These are phyloP conservation scores for Ilyonectria sp. DNA, from an alignment of 2,329 filamentous ascomycete genomes.

Conservation along the genomic window DNA sequence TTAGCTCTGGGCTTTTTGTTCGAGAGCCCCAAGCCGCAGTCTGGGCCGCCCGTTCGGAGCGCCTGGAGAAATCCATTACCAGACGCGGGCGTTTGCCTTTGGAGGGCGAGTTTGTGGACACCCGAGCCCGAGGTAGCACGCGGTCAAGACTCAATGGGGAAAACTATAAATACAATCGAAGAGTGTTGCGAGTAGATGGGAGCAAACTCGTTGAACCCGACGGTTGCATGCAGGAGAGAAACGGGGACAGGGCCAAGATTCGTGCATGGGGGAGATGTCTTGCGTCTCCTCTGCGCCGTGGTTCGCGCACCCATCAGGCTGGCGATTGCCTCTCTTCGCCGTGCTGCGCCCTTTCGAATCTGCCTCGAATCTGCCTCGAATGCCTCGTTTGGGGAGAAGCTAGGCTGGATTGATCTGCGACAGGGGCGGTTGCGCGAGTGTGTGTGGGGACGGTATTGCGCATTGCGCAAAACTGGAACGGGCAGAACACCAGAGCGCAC, in stretches of 20 bases:
- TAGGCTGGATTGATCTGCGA: background rate
- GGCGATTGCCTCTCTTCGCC: background rate
- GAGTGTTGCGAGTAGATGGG: background rate
- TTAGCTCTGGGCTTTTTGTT: background rate
- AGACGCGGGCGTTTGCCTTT: background rate
- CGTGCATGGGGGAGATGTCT: background rate
- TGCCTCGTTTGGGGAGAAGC: background rate
- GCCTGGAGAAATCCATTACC: background rate
- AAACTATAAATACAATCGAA: background rate
- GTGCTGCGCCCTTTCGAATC: background rate
- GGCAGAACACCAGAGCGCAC: constrained; percentile 20
- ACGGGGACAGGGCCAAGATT: background rate
- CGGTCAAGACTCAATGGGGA: background rate
- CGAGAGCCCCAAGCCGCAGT: background rate
- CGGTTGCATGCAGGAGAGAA: background rate
- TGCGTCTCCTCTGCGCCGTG: too few species aligned
- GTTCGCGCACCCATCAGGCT: background rate
- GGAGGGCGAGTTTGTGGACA: background rate
- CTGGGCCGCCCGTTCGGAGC: background rate
- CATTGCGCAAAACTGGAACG: constrained; percentile 18
- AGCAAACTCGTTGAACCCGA: background rate
- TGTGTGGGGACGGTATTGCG: constrained; percentile 21
- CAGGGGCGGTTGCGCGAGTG: background rate
- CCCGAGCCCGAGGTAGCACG: background rate
- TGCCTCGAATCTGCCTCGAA: background rate